Evolutionary conservation across 139 green algal genomes (phyloP).

Genomic region (Closterium sp.): DNA sequence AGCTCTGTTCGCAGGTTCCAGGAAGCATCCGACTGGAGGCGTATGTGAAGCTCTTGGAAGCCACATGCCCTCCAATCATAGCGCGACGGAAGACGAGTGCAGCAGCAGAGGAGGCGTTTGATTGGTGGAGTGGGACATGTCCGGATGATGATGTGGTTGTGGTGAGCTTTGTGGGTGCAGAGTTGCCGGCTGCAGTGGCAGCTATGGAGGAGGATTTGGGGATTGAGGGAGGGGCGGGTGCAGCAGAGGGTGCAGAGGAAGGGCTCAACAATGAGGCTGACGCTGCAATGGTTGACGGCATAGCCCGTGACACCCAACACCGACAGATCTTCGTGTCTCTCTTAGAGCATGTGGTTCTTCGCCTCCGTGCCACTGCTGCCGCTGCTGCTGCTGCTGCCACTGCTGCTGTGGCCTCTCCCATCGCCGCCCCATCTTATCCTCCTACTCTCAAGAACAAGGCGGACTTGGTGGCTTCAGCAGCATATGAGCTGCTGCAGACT

Average conservation of each 20-base stretch:
- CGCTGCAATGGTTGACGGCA: not conserved
- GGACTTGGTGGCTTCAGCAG: not conserved
- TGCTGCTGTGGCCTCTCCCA: not conserved
- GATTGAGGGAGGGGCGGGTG: not conserved
- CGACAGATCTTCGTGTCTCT: not conserved
- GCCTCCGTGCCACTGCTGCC: not conserved
- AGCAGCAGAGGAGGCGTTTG: not conserved
- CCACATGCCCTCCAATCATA: not conserved
- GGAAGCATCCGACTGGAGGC: not conserved
- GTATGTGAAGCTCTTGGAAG: not conserved
- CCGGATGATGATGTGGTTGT: not conserved
- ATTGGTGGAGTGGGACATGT: not conserved
- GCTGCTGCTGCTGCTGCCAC: constrained; percentile 32
- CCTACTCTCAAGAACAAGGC: not conserved
- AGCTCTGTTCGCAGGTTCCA: not conserved
- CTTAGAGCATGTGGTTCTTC: not conserved
- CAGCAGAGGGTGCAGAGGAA: not conserved
- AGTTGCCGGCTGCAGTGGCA: not conserved
- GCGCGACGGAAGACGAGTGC: not conserved
- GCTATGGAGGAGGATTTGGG: not conserved
- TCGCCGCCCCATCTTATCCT: not conserved
- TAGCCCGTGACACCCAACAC: not conserved
- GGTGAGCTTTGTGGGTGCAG: not conserved
- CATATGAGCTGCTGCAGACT: constrained; percentile 29
- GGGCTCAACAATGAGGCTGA: not conserved